Conservation (phyloP, 495 filamentous ascomycete species). For the Aspergillus incahuasiensis region DNA sequence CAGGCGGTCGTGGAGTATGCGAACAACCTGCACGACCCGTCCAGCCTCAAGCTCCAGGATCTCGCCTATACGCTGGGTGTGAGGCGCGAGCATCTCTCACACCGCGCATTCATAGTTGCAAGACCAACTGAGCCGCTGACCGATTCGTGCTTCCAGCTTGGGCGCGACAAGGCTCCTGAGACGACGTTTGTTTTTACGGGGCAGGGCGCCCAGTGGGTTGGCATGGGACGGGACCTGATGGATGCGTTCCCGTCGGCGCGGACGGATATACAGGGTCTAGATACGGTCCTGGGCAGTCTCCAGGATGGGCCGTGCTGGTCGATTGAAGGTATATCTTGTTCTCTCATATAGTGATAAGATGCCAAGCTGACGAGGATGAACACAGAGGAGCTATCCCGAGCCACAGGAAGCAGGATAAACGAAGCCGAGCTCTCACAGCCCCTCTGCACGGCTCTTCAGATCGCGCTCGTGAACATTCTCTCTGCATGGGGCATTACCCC, state of each 20-base stretch:
- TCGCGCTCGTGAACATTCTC: constrained; percentile 13
- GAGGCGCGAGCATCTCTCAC: not conserved
- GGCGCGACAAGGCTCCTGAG: not conserved
- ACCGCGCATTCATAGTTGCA: not conserved
- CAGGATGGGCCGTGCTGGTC: constrained; percentile 1
- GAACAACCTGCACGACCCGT: not conserved
- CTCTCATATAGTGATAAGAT: not conserved
- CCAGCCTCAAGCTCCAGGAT: not conserved
- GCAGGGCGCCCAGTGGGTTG: constrained; percentile 24
- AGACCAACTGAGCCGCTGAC: not conserved
- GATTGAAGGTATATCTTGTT: not conserved
- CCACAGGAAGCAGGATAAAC: not conserved
- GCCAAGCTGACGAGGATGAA: not conserved
- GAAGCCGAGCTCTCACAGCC: constrained; percentile 23
- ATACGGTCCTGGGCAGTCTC: not conserved
- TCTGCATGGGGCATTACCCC: constrained; percentile 4
- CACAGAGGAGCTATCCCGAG: not conserved
- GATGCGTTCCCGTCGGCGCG: constrained; percentile 1
- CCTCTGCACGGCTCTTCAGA: constrained; percentile 30
- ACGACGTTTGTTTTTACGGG: constrained; percentile 18
- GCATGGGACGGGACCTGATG: constrained; percentile 19
- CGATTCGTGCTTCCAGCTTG: not conserved
- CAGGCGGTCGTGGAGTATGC: not conserved
- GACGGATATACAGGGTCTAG: not conserved
- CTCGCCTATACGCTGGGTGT: not conserved